These are phyloP conservation scores for Mycena crocata DNA, from an alignment of 768 basidiomycete genomes.

Conservation along the genomic window DNA sequence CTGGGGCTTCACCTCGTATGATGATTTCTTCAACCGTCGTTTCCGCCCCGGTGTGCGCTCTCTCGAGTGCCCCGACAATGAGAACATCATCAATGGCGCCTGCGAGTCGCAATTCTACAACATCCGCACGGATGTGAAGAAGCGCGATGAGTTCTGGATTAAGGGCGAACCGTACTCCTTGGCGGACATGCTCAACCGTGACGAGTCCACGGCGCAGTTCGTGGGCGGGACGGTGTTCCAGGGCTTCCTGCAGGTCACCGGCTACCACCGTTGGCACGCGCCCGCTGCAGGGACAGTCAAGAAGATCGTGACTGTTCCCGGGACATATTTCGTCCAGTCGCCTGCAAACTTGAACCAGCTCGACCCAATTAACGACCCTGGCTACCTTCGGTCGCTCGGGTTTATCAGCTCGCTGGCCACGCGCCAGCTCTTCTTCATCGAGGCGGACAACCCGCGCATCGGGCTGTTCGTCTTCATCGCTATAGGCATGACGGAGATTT, in stretches of 20 bases:
- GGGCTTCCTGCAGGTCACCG: slow-evolving; percentile 58
- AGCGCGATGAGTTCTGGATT: slow-evolving; percentile 59
- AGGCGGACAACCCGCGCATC: slow-evolving; percentile 49
- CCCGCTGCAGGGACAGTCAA: slow-evolving; percentile 54
- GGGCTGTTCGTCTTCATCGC: slow-evolving; percentile 58
- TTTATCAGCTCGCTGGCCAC: slow-evolving; percentile 48
- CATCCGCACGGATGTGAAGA: slow-evolving; percentile 46
- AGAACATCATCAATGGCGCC: slow-evolving; percentile 50
- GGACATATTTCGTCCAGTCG: slow-evolving; percentile 51
- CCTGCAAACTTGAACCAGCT: slow-evolving; percentile 34
- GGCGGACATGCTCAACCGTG: slow-evolving; percentile 54
- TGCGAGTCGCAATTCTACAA: slow-evolving; percentile 59
- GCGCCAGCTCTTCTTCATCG: slow-evolving; percentile 59
- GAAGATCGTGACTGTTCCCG: slow-evolving; percentile 51
- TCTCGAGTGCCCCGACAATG: slow-evolving; percentile 34
- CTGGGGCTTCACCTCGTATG: slow-evolving; percentile 53
- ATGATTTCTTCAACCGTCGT: slow-evolving; percentile 57
- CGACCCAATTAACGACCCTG: neutral
- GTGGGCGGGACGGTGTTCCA: slow-evolving; percentile 58
- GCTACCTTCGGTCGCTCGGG: slow-evolving; percentile 28
- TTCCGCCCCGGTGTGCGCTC: slow-evolving; percentile 51
- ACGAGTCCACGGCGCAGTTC: slow-evolving; percentile 49
- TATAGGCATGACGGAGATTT: slow-evolving; percentile 63
- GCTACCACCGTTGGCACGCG: slow-evolving; percentile 66
- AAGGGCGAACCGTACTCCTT: slow-evolving; percentile 64